Evolutionary conservation across 129 eudicot species (phyloP).

Genomic region (Pulicaria dysenterica): DNA sequence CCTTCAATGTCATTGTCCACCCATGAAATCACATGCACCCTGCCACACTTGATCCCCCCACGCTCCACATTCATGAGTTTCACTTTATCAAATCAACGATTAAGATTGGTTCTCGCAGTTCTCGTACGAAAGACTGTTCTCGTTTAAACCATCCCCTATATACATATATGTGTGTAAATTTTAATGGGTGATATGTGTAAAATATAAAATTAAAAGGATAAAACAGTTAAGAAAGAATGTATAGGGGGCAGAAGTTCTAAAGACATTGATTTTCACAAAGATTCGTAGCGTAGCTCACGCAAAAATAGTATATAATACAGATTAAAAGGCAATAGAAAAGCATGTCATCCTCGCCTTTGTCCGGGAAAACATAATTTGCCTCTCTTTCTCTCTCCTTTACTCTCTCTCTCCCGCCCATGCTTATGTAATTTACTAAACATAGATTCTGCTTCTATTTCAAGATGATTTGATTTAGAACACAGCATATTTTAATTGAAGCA

Average conservation of each 20-base stretch:
- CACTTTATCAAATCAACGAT: too few relatives aligned
- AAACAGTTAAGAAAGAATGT: not conserved
- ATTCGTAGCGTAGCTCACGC: constrained; percentile 38
- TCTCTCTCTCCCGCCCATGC: constrained; percentile 21
- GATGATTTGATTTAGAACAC: not conserved
- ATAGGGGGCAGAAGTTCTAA: not conserved
- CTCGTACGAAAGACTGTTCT: too few relatives aligned
- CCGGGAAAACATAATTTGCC: constrained; percentile 20
- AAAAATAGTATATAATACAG: not conserved
- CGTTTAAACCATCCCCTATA: too few relatives aligned
- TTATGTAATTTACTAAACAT: constrained; percentile 20
- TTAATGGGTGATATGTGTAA: too few relatives aligned
- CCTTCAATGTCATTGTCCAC: too few relatives aligned
- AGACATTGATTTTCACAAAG: constrained; percentile 19
- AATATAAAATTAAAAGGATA: not conserved
- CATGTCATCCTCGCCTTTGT: constrained; percentile 21
- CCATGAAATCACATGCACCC: too few relatives aligned
- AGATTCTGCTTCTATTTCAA: constrained; percentile 23
- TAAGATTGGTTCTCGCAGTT: too few relatives aligned
- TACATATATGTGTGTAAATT: too few relatives aligned
- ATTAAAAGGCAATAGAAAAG: constrained; percentile 17
- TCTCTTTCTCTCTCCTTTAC: constrained; percentile 13
- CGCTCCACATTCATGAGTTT: too few relatives aligned
- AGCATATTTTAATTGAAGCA: not conserved
- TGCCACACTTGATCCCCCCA: too few relatives aligned